Evolutionary conservation across 148 eudicot genomes (phyloP).

Genomic region (Polygonum maritimum): DNA sequence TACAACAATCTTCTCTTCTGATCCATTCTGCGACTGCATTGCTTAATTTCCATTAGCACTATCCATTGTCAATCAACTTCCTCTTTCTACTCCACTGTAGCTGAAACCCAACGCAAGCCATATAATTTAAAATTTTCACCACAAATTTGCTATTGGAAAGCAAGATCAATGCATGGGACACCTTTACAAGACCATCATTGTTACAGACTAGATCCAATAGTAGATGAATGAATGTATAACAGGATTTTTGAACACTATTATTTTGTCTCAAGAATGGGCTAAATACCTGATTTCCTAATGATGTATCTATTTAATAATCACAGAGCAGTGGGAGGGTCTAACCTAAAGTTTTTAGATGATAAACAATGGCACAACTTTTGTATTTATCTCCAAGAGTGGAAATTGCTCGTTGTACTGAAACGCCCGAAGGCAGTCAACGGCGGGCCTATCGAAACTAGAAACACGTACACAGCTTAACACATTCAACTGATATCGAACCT

Average conservation of each 20-base stretch:
- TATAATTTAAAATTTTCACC: background rate
- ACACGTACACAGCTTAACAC: background rate
- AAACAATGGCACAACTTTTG: background rate
- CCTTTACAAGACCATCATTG: background rate
- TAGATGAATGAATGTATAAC: background rate
- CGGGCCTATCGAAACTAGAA: no score
- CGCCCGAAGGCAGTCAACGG: no score
- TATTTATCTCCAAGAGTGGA: conserved; percentile 3
- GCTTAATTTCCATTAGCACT: conserved; percentile 25
- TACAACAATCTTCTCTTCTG: conserved; percentile 67
- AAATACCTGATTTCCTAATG: conserved; percentile 3
- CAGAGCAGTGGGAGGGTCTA: conserved; percentile 1
- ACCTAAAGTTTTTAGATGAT: background rate
- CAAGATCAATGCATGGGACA: background rate
- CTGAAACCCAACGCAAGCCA: conserved; percentile 3
- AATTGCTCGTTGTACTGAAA: no score
- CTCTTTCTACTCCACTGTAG: conserved; percentile 5
- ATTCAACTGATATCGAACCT: no score
- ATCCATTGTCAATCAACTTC: conserved; percentile 4
- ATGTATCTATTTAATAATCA: background rate
- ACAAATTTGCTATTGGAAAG: background rate
- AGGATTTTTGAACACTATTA: conserved; percentile 3
- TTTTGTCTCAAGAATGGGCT: conserved; percentile 6
- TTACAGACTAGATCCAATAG: background rate
- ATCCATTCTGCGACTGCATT: conserved; percentile 17